Evolutionary conservation across 2,329 filamentous ascomycete genomes (phyloP).

Genomic region (Beauveria scarabaeidicola): DNA sequence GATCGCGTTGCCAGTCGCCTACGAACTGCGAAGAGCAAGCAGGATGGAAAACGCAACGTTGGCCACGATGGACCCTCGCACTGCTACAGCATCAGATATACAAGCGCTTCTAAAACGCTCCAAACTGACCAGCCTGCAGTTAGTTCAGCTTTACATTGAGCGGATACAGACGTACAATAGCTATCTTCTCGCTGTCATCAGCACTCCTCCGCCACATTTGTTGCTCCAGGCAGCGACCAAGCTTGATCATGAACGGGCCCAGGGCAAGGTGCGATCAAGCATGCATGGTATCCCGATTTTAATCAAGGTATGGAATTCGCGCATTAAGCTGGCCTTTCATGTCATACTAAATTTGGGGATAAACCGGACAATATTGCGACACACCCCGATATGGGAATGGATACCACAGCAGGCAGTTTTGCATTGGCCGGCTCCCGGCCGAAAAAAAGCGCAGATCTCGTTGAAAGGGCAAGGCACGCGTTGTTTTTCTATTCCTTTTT

Average conservation of each 20-base stretch:
- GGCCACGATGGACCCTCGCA: too few relatives aligned
- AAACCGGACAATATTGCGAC: slow-evolving; percentile 1
- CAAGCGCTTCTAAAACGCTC: too few relatives aligned
- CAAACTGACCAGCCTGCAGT: not conserved
- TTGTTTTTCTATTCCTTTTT: too few relatives aligned
- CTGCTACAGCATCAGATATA: too few relatives aligned
- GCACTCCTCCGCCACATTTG: too few relatives aligned
- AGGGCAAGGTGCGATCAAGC: not conserved
- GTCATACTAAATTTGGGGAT: not conserved
- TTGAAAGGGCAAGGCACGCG: not conserved
- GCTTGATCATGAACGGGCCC: not conserved
- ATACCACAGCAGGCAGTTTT: not conserved
- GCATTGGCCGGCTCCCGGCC: slow-evolving; percentile 1
- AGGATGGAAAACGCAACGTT: too few relatives aligned
- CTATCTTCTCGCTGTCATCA: not conserved
- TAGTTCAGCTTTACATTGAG: not conserved
- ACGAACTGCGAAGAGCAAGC: too few relatives aligned
- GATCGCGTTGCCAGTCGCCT: too few relatives aligned
- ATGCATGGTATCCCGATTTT: slow-evolving; percentile 1
- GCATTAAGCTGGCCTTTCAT: not conserved
- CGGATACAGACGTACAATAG: not conserved
- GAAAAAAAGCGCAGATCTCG: not conserved
- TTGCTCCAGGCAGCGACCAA: not conserved
- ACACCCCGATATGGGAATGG: slow-evolving; percentile 1
- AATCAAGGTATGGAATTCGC: not conserved